These are phyloP conservation scores for Withania somnifera DNA, from an alignment of 305 asterid genomes.

Conservation along the genomic window DNA sequence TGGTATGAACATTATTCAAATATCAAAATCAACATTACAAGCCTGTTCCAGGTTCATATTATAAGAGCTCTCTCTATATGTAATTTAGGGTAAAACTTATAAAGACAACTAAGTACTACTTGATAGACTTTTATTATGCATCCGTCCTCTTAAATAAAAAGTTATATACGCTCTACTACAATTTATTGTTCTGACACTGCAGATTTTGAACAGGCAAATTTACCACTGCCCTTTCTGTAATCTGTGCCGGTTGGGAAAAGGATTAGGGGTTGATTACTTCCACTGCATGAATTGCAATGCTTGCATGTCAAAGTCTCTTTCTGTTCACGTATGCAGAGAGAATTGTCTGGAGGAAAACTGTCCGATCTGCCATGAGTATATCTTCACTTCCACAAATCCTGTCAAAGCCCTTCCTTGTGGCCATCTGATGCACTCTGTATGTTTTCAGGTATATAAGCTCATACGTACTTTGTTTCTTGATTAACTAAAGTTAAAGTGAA, in stretches of 20 bases:
- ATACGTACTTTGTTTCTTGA: background rate
- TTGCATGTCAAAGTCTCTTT: slow-evolving; percentile 65
- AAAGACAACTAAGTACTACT: background rate
- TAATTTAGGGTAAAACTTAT: too few species aligned
- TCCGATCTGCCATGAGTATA: slow-evolving; percentile 83
- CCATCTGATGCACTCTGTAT: slow-evolving; percentile 82
- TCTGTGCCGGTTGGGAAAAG: slow-evolving; percentile 84
- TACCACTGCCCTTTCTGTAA: slow-evolving; percentile 96
- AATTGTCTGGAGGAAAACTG: slow-evolving; percentile 84
- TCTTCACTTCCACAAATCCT: slow-evolving; percentile 73
- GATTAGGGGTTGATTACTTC: slow-evolving; percentile 74
- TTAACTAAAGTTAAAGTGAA: background rate
- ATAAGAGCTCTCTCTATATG: background rate
- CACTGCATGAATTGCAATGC: slow-evolving; percentile 98
- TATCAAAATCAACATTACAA: background rate
- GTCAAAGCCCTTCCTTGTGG: slow-evolving; percentile 86
- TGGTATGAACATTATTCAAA: background rate
- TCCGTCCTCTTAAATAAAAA: background rate
- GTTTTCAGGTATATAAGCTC: slow-evolving; percentile 57
- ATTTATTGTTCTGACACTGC: slow-evolving; percentile 23
- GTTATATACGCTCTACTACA: background rate
- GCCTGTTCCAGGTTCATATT: background rate
- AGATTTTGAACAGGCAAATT: slow-evolving; percentile 53
- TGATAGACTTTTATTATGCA: background rate
- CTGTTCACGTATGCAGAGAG: slow-evolving; percentile 67